A percentile compares a stretch with the other conserved stretches of the same genome.
These are phyloP conservation scores for Aspergillus alliaceus DNA, from an alignment of 2,329 filamentous ascomycete genomes.

Conservation along the genomic window DNA sequence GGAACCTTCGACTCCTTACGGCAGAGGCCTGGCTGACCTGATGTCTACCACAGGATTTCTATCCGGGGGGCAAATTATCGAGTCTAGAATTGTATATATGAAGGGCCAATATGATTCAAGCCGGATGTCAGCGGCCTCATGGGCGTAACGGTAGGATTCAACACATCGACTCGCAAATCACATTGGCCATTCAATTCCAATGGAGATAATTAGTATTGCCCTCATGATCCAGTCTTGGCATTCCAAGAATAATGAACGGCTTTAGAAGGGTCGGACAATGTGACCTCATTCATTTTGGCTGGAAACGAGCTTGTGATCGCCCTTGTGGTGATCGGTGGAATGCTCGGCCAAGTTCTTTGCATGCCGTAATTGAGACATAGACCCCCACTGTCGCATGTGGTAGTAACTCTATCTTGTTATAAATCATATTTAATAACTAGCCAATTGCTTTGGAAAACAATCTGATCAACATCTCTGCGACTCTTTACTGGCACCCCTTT, in stretches of 20 bases:
- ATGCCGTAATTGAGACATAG: not conserved
- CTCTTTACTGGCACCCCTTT: not conserved
- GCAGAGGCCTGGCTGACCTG: not conserved
- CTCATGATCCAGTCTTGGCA: not conserved
- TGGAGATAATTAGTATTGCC: not conserved
- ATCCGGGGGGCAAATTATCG: not conserved
- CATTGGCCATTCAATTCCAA: not conserved
- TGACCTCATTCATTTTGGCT: conserved; percentile 1
- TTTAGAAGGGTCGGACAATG: not conserved
- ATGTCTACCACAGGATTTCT: not conserved
- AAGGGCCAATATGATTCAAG: not conserved
- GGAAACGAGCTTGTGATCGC: not conserved
- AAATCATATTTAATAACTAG: conserved; percentile 6
- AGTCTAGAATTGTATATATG: conserved; percentile 6
- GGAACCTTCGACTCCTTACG: not conserved
- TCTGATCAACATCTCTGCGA: conserved; percentile 1
- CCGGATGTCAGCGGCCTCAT: not conserved
- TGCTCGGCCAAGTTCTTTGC: not conserved
- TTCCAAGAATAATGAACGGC: not conserved
- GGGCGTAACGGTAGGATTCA: conserved; percentile 7
- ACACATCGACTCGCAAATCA: not conserved
- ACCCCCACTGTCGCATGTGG: not conserved
- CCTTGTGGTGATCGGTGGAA: not conserved
- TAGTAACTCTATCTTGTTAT: not conserved
- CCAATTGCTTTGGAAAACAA: not conserved